phyloP scores from a whole-genome alignment of 192 early-diverging fungal species.

The Funneliformis mosseae region DNA sequence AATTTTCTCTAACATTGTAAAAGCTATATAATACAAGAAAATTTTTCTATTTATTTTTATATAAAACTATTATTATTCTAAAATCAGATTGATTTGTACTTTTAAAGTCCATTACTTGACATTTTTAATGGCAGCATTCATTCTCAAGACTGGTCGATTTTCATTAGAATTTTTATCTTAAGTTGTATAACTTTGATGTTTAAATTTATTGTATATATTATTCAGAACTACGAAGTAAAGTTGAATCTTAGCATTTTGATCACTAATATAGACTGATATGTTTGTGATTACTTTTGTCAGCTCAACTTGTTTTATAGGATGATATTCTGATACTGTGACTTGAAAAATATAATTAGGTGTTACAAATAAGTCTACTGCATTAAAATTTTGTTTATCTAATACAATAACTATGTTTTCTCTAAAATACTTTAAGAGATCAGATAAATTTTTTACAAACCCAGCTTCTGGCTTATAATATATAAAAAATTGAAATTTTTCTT shows the following conservation, averaged over 20 bases:
- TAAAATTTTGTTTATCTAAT: slow-evolving; percentile 4
- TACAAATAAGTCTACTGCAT: slow-evolving; percentile 15
- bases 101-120: too few relatives aligned
- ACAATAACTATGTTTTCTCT: too few relatives aligned
- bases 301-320: neutral
- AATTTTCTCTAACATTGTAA: too few relatives aligned
- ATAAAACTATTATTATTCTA: too few relatives aligned
- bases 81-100: too few relatives aligned
- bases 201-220: slow-evolving; percentile 10
- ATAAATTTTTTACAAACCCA: too few relatives aligned
- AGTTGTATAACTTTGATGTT: neutral
- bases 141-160: neutral
- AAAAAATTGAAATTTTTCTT: too few relatives aligned
- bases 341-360: neutral
- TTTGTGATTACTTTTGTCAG: slow-evolving; percentile 5
- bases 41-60: too few relatives aligned
- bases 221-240: slow-evolving; percentile 1
- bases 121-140: too few relatives aligned
- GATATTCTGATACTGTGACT: neutral
- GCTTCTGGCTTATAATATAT: too few relatives aligned
- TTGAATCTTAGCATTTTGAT: neutral
- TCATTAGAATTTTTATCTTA: neutral
- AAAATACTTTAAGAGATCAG: too few relatives aligned
- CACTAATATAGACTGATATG: neutral
- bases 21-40: too few relatives aligned